phyloP scores from a whole-genome alignment of 305 asterid genomes.

The Fraxinus sp. region DNA sequence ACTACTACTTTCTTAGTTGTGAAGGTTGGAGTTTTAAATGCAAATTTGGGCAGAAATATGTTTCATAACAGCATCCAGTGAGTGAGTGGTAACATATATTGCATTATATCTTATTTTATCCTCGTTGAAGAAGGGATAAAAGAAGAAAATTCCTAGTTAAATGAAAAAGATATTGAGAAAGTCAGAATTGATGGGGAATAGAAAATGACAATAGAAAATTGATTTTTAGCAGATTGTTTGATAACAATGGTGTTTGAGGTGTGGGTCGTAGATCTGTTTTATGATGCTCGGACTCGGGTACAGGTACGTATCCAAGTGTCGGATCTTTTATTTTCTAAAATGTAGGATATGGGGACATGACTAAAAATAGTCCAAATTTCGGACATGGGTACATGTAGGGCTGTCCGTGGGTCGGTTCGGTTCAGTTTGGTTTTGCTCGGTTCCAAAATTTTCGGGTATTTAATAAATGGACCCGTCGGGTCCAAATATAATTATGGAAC shows the following conservation, averaged over 20 bases:
- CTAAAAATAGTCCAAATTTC: too few relatives aligned
- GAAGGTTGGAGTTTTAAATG: not conserved
- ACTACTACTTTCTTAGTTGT: not conserved
- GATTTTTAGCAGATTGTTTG: not conserved
- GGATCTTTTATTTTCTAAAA: too few relatives aligned
- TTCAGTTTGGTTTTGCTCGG: too few relatives aligned
- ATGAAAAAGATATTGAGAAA: not conserved
- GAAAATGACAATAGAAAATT: not conserved
- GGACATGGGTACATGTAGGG: too few relatives aligned
- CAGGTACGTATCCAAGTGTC: too few relatives aligned
- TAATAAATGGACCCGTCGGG: too few relatives aligned
- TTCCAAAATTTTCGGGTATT: too few relatives aligned
- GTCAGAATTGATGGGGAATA: not conserved
- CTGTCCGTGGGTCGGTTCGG: too few relatives aligned
- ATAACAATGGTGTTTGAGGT: not conserved
- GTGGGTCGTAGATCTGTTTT: not conserved
- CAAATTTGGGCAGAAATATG: not conserved
- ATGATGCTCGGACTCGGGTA: too few relatives aligned
- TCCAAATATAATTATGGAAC: too few relatives aligned
- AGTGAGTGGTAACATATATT: not conserved
- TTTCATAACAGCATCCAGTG: not conserved
- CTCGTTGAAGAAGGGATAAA: not conserved
- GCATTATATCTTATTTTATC: not conserved
- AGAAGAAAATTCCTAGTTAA: not conserved
- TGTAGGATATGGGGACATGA: too few relatives aligned